phyloP scores from a whole-genome alignment of 2,329 filamentous ascomycete genomes.

The Phialemonium atrogriseum region DNA sequence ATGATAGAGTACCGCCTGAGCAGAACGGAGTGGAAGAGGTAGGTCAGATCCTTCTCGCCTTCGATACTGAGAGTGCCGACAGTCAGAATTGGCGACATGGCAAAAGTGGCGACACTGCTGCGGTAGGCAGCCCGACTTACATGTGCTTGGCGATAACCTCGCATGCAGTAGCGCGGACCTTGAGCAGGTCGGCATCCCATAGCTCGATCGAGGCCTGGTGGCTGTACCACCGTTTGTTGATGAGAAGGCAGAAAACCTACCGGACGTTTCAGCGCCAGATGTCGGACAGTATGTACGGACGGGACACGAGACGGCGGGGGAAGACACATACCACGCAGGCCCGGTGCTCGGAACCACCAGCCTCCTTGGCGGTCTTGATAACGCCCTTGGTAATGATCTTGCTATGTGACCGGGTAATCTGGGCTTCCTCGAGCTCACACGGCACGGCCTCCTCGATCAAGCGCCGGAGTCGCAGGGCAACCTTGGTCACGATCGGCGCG shows the following conservation, averaged over 20 bases:
- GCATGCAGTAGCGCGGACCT: conserved; percentile 71
- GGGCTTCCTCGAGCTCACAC: conserved; percentile 73
- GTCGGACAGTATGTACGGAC: too few relatives aligned
- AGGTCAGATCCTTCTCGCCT: conserved; percentile 66
- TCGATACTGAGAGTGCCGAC: conserved; percentile 72
- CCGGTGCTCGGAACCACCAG: conserved; percentile 65
- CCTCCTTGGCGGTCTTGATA: conserved; percentile 70
- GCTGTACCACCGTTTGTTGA: conserved; percentile 66
- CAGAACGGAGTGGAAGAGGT: conserved; percentile 72
- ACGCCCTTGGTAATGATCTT: conserved; percentile 76
- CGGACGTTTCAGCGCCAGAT: conserved; percentile 16
- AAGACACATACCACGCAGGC: conserved; percentile 60
- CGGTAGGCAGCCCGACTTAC: conserved; percentile 23
- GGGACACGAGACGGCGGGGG: not conserved
- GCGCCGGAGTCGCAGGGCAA: conserved; percentile 83
- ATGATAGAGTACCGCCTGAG: conserved; percentile 85
- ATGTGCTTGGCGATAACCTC: conserved; percentile 84
- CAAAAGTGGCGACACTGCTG: not conserved
- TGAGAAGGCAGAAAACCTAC: conserved; percentile 74
- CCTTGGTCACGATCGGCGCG: conserved; percentile 74
- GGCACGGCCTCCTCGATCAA: conserved; percentile 84
- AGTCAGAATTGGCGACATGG: too few relatives aligned
- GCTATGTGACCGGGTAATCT: conserved; percentile 74
- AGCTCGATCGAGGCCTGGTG: conserved; percentile 72
- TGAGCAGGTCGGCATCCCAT: conserved; percentile 84